Conservation (phyloP, 495 filamentous ascomycete species). For the Glonium stellatum region DNA sequence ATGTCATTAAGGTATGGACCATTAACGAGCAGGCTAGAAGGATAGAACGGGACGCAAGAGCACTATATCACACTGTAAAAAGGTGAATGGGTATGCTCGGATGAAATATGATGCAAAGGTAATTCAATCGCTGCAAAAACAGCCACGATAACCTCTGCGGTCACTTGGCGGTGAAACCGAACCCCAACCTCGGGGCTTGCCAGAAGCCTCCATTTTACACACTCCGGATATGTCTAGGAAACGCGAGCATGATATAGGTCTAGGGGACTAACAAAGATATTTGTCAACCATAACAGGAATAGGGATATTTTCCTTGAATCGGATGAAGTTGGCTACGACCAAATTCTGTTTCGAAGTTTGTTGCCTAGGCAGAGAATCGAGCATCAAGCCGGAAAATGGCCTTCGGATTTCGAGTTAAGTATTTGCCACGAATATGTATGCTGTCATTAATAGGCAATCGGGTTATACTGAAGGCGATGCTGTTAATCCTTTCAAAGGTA, state of each 20-base stretch:
- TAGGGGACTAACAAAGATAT: constrained; percentile 26
- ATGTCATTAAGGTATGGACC: constrained; percentile 36
- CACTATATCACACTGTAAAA: constrained; percentile 16
- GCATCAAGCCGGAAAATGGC: constrained; percentile 6
- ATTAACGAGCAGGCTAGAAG: constrained; percentile 39
- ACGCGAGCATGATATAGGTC: constrained; percentile 29
- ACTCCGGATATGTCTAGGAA: constrained; percentile 23
- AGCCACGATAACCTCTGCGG: constrained; percentile 26
- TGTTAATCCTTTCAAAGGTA: background rate
- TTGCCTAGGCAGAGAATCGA: background rate
- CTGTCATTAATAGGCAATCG: background rate
- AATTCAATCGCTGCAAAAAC: constrained; percentile 26
- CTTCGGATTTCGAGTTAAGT: too few relatives aligned
- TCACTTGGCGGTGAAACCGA: constrained; percentile 23
- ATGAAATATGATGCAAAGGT: constrained; percentile 24
- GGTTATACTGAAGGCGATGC: background rate
- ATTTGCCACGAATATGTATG: background rate
- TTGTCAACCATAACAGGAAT: constrained; percentile 15
- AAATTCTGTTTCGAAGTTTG: constrained; percentile 2
- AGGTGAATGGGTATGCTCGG: constrained; percentile 25
- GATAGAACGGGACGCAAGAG: constrained; percentile 19
- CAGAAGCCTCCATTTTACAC: constrained; percentile 27
- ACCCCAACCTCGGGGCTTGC: constrained; percentile 24
- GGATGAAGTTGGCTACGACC: constrained; percentile 25
- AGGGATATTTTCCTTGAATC: constrained; percentile 20